phyloP scores from a whole-genome alignment of 1,284 basidiomycete species.

The Erythrobasidium hasegawianum region DNA sequence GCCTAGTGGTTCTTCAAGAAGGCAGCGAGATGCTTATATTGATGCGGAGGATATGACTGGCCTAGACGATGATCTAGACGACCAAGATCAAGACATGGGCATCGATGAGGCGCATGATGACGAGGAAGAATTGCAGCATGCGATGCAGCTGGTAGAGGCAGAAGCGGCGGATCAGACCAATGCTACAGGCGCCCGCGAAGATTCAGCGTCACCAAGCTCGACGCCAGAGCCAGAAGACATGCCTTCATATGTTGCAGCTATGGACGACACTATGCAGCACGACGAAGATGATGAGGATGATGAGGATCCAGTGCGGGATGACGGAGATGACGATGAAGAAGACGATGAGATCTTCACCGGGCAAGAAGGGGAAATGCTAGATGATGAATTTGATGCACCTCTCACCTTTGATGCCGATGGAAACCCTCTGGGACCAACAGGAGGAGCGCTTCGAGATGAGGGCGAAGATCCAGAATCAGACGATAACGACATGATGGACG shows the following conservation, averaged over 20 bases:
- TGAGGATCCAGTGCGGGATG: slow-evolving; percentile 53
- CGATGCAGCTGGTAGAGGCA: slow-evolving; percentile 41
- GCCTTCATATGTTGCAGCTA: slow-evolving; percentile 53
- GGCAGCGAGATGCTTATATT: slow-evolving; percentile 14
- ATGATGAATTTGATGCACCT: slow-evolving; percentile 38
- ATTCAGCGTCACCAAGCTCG: neutral
- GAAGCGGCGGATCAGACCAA: slow-evolving; percentile 4
- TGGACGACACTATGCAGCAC: slow-evolving; percentile 71
- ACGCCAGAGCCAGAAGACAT: neutral
- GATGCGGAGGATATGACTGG: slow-evolving; percentile 22
- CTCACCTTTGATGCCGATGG: slow-evolving; percentile 38
- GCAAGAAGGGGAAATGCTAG: slow-evolving; percentile 34
- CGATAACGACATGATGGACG: neutral
- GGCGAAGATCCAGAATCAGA: neutral
- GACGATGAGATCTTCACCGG: slow-evolving; percentile 30
- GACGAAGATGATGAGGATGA: slow-evolving; percentile 53
- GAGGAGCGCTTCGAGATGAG: neutral
- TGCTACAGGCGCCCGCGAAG: neutral
- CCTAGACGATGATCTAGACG: slow-evolving; percentile 19
- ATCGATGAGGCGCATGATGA: slow-evolving; percentile 54
- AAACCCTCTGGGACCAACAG: slow-evolving; percentile 30
- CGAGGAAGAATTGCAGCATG: slow-evolving; percentile 56
- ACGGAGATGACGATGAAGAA: slow-evolving; percentile 48
- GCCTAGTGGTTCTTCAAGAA: slow-evolving; percentile 6
- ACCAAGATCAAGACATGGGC: slow-evolving; percentile 11